These are phyloP conservation scores for Narthecium ossifragum DNA, from an alignment of 106 monocot genomes.

Conservation along the genomic window DNA sequence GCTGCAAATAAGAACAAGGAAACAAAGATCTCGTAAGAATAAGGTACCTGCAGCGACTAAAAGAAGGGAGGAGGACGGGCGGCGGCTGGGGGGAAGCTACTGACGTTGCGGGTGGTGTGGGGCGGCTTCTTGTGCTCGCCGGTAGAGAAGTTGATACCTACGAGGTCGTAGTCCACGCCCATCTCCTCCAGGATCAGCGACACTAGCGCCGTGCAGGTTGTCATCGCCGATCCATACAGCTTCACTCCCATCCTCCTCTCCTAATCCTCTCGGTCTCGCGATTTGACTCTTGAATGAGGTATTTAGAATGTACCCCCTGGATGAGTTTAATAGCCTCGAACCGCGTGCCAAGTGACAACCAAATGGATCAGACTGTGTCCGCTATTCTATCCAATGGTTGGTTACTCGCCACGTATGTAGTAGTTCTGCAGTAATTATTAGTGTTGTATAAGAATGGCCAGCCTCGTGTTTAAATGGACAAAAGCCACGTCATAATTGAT, in stretches of 20 bases:
- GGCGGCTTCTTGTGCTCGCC: slow-evolving; percentile 44
- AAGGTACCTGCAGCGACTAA: too few relatives aligned
- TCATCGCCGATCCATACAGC: slow-evolving; percentile 18
- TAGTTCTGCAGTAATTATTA: too few relatives aligned
- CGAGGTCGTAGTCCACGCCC: slow-evolving; percentile 26
- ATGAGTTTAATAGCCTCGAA: too few relatives aligned
- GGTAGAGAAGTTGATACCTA: slow-evolving; percentile 20
- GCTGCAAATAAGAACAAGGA: slow-evolving; percentile 15
- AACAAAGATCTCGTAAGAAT: background rate
- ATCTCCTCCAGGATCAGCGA: slow-evolving; percentile 26
- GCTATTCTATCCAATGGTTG: too few relatives aligned
- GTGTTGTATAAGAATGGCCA: too few relatives aligned
- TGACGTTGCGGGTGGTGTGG: slow-evolving; percentile 33
- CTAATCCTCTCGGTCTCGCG: slow-evolving; percentile 3
- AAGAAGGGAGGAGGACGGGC: background rate
- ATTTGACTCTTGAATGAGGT: too few relatives aligned
- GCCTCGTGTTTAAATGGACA: too few relatives aligned
- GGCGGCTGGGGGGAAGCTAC: background rate
- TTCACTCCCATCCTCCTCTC: slow-evolving; percentile 15
- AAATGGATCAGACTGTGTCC: too few relatives aligned
- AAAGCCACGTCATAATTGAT: too few relatives aligned
- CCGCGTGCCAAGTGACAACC: too few relatives aligned
- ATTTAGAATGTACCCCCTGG: too few relatives aligned
- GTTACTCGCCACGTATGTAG: too few relatives aligned
- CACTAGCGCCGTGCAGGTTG: slow-evolving; percentile 23